These are phyloP conservation scores for Lasiosphaeris hirsuta DNA, from an alignment of 495 filamentous ascomycete genomes.

Conservation along the genomic window DNA sequence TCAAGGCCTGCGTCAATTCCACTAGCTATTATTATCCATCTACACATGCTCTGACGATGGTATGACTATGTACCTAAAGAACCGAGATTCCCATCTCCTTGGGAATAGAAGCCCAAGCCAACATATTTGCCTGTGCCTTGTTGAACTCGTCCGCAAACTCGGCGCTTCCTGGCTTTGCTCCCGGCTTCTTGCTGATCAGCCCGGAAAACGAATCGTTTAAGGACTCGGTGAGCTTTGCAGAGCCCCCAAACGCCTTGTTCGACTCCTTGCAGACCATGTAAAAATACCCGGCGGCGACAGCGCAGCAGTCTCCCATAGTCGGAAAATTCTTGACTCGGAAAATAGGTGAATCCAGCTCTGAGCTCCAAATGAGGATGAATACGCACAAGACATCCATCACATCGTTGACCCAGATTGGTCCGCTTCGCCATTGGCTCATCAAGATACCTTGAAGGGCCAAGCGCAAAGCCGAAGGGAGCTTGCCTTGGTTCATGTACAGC, in stretches of 20 bases:
- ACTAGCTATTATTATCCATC: too few species aligned
- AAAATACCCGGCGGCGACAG: constrained; percentile 21
- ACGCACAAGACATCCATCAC: constrained; percentile 16
- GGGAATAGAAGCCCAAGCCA: constrained; percentile 21
- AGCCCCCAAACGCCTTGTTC: constrained; percentile 14
- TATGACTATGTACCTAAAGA: too few species aligned
- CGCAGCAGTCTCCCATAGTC: constrained; percentile 3
- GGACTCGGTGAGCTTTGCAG: constrained; percentile 11
- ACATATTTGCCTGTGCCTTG: constrained; percentile 14
- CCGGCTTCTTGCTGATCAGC: constrained; percentile 1
- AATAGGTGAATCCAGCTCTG: not conserved
- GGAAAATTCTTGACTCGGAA: constrained; percentile 15
- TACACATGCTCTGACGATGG: too few species aligned
- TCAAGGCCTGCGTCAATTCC: too few species aligned
- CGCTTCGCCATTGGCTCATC: constrained; percentile 1
- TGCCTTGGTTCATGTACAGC: constrained; percentile 14
- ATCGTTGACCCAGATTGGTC: constrained; percentile 23
- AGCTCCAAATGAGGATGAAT: constrained; percentile 6
- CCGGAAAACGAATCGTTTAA: constrained; percentile 7
- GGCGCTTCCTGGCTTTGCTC: constrained; percentile 3
- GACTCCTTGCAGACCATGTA: constrained; percentile 12
- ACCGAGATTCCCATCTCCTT: not conserved
- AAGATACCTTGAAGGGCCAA: constrained; percentile 20
- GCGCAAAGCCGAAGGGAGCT: constrained; percentile 16
- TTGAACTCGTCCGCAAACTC: constrained; percentile 20